These are phyloP conservation scores for Rhododendron molle DNA, from an alignment of 148 eudicot species.

Conservation along the genomic window DNA sequence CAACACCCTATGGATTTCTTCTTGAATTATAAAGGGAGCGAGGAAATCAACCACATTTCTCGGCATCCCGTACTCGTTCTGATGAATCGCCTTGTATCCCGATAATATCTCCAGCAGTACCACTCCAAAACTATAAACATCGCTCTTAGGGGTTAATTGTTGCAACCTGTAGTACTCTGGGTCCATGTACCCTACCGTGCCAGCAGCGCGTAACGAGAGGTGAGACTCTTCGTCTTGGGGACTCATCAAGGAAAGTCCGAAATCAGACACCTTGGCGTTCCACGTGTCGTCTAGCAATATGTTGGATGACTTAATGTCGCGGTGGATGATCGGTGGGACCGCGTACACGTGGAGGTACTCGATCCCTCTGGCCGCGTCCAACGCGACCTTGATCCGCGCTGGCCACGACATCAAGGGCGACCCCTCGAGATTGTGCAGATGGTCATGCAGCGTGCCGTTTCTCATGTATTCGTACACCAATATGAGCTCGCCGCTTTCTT, in stretches of 20 bases:
- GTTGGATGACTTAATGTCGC: conserved; percentile 89
- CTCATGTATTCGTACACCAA: conserved; percentile 72
- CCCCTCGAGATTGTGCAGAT: conserved; percentile 50
- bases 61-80: conserved; percentile 58
- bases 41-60: conserved; percentile 69
- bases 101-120: conserved; percentile 60
- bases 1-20: conserved; percentile 61
- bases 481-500: conserved; percentile 55
- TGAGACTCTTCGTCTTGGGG: conserved; percentile 51
- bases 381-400: conserved; percentile 54
- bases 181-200: conserved; percentile 79
- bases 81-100: conserved; percentile 67
- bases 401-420: conserved; percentile 59
- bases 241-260: conserved; percentile 73
- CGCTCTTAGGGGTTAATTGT: conserved; percentile 58
- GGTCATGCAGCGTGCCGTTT: conserved; percentile 68
- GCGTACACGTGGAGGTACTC: conserved; percentile 84
- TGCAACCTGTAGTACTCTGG: conserved; percentile 78
- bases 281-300: conserved; percentile 61
- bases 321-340: conserved; percentile 71
- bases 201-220: conserved; percentile 58
- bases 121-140: conserved; percentile 84
- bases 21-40: conserved; percentile 53
- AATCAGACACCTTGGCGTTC: conserved; percentile 87
- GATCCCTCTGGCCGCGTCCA: conserved; percentile 87